Evolutionary conservation across 768 basidiomycete genomes (phyloP).

Genomic region (Boletus huronensis): DNA sequence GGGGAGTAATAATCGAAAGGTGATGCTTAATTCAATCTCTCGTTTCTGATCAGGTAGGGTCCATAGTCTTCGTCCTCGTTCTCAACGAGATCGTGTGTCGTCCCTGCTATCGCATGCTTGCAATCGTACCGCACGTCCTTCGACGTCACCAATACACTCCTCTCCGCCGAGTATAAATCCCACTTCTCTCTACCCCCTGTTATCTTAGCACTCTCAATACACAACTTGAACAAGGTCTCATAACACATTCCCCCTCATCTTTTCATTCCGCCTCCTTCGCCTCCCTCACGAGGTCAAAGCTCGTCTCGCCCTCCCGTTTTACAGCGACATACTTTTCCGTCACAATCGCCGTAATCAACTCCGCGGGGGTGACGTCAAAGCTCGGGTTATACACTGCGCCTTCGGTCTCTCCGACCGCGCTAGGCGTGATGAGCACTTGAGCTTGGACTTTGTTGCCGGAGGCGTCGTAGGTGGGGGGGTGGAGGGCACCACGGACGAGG

Average conservation of each 20-base stretch:
- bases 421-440: conserved; percentile 81
- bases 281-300: conserved; percentile 59
- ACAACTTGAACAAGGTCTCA: background rate
- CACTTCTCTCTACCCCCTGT: too few relatives aligned
- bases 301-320: conserved; percentile 51
- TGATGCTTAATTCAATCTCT: too few relatives aligned
- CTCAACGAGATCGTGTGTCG: too few relatives aligned
- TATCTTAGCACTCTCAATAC: background rate
- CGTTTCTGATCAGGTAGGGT: too few relatives aligned
- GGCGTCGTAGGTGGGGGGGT: conserved; percentile 43
- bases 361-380: conserved; percentile 95
- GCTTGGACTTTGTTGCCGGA: conserved; percentile 57
- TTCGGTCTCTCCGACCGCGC: conserved; percentile 36
- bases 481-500: conserved; percentile 77
- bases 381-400: conserved; percentile 79
- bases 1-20: too few relatives aligned
- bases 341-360: conserved; percentile 90
- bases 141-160: too few relatives aligned
- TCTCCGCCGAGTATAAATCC: too few relatives aligned
- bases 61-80: too few relatives aligned
- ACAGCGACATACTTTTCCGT: conserved; percentile 93
- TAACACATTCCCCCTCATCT: too few relatives aligned
- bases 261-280: conserved; percentile 4
- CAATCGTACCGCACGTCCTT: too few relatives aligned
- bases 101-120: too few relatives aligned